Evolutionary conservation across 1,284 basidiomycete species (phyloP).

Genomic region (Sporisorium sorghi): DNA sequence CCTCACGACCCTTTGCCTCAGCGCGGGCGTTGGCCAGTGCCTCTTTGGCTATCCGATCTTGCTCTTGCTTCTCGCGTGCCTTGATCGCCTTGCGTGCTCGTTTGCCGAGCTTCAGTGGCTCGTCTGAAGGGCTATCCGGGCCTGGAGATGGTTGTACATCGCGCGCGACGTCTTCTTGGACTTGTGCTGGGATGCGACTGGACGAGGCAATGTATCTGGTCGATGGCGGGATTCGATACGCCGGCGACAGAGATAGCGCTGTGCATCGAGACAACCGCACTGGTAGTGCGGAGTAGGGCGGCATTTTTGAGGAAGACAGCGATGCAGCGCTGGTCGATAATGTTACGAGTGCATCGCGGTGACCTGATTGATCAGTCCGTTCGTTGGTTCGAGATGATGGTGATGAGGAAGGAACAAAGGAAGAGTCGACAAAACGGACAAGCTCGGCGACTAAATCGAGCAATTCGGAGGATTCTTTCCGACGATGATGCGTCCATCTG

Average conservation of each 20-base stretch:
- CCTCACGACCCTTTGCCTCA: background rate
- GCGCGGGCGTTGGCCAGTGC: constrained; percentile 14
- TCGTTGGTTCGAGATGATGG: too few relatives aligned
- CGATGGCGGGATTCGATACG: background rate
- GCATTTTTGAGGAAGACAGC: background rate
- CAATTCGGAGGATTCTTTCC: too few relatives aligned
- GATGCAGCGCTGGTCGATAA: background rate
- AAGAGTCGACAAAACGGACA: too few relatives aligned
- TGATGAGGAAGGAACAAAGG: too few relatives aligned
- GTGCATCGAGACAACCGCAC: background rate
- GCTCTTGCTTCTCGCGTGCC: constrained; percentile 24
- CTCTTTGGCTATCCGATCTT: constrained; percentile 16
- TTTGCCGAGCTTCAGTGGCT: constrained; percentile 35
- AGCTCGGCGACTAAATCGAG: background rate
- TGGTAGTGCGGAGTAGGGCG: background rate
- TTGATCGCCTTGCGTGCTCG: constrained; percentile 33
- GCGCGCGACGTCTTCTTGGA: constrained; percentile 4
- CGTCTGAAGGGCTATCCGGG: background rate
- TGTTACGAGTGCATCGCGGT: background rate
- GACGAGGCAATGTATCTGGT: constrained; percentile 25
- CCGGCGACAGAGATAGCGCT: background rate
- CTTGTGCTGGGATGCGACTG: constrained; percentile 18
- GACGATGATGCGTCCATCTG: too few relatives aligned
- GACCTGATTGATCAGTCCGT: background rate
- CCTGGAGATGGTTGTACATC: background rate